Percentiles rank a stretch among this genome's conserved stretches.
phyloP scores from a whole-genome alignment of 768 basidiomycete genomes.

The Hemileccinum rubropunctum region DNA sequence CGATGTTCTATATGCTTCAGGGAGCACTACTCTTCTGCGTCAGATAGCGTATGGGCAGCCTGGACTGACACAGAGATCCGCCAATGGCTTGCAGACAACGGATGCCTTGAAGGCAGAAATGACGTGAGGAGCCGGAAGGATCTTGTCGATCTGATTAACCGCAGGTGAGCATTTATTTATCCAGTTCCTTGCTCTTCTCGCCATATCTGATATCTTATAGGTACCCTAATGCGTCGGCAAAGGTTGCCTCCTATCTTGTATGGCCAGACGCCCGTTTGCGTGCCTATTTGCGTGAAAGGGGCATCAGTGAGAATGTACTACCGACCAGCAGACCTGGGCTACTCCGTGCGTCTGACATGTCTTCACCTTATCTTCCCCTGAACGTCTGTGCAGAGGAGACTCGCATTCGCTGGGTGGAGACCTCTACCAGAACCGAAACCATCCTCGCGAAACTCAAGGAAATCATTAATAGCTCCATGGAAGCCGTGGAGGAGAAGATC shows the following conservation, averaged over 20 bases:
- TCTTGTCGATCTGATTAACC: slow-evolving; percentile 66
- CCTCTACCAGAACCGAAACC: slow-evolving; percentile 52
- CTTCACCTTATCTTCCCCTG: background rate
- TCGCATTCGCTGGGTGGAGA: slow-evolving; percentile 76
- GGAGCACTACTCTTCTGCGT: slow-evolving; percentile 63
- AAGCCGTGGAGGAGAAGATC: slow-evolving; percentile 77
- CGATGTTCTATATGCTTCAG: slow-evolving; percentile 29
- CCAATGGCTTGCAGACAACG: slow-evolving; percentile 71
- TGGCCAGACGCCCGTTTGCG: slow-evolving; percentile 95
- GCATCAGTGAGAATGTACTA: slow-evolving; percentile 65
- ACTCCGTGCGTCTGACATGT: slow-evolving; percentile 51
- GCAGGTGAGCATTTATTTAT: slow-evolving; percentile 47
- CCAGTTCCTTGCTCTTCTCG: no score
- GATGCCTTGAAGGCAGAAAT: slow-evolving; percentile 50
- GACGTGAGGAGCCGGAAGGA: slow-evolving; percentile 71
- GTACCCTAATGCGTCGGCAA: slow-evolving; percentile 46
- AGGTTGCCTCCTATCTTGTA: slow-evolving; percentile 64
- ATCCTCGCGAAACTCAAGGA: slow-evolving; percentile 63
- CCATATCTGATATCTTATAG: slow-evolving; percentile 31
- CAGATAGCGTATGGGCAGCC: slow-evolving; percentile 58
- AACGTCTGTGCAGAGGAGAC: slow-evolving; percentile 53
- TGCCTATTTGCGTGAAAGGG: slow-evolving; percentile 79
- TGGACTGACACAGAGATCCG: slow-evolving; percentile 78
- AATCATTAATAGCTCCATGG: slow-evolving; percentile 62
- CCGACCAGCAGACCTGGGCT: slow-evolving; percentile 71